Percentiles rank a stretch among this genome's conserved stretches.
phyloP scores from a whole-genome alignment of 257 asterid genomes.

The Voacanga thouarsii region DNA sequence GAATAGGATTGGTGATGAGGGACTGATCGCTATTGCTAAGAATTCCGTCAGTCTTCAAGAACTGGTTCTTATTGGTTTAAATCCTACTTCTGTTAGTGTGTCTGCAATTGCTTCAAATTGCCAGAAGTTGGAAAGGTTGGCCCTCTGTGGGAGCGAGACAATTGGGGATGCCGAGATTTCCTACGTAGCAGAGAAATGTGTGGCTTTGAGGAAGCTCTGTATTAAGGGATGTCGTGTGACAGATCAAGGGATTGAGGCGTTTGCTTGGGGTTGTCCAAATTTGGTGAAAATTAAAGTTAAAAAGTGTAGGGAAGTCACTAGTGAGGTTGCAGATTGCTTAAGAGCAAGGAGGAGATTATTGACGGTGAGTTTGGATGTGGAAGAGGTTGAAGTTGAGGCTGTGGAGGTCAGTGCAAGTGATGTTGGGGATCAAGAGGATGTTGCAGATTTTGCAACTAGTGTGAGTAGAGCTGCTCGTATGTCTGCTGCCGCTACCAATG shows the following conservation, averaged over 20 bases:
- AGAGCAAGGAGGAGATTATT: constrained; percentile 59
- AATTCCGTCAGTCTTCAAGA: constrained; percentile 62
- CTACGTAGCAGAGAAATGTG: constrained; percentile 59
- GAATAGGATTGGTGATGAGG: constrained; percentile 77
- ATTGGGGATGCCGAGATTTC: constrained; percentile 78
- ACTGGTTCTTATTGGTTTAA: constrained; percentile 78
- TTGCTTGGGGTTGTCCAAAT: constrained; percentile 86
- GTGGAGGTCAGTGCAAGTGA: constrained; percentile 52
- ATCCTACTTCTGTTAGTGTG: constrained; percentile 59
- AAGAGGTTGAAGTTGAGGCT: constrained; percentile 52
- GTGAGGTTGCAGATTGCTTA: constrained; percentile 58
- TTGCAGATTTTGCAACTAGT: constrained; percentile 41
- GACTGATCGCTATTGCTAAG: constrained; percentile 63
- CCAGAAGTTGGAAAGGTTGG: constrained; percentile 73
- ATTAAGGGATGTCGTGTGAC: constrained; percentile 77
- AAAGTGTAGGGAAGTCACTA: constrained; percentile 71
- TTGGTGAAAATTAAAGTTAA: constrained; percentile 81
- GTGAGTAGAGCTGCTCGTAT: constrained; percentile 19
- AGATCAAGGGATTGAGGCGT: constrained; percentile 69
- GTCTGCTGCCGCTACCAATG: constrained; percentile 3
- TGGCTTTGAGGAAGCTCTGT: constrained; percentile 75
- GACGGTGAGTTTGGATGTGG: constrained; percentile 68
- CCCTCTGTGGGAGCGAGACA: constrained; percentile 88
- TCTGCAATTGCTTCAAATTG: constrained; percentile 64
- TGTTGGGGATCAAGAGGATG: constrained; percentile 51